Percentiles rank a stretch among this genome's conserved stretches.
phyloP scores from a whole-genome alignment of 768 basidiomycete genomes.

The Stropharia rugosoannulata region DNA sequence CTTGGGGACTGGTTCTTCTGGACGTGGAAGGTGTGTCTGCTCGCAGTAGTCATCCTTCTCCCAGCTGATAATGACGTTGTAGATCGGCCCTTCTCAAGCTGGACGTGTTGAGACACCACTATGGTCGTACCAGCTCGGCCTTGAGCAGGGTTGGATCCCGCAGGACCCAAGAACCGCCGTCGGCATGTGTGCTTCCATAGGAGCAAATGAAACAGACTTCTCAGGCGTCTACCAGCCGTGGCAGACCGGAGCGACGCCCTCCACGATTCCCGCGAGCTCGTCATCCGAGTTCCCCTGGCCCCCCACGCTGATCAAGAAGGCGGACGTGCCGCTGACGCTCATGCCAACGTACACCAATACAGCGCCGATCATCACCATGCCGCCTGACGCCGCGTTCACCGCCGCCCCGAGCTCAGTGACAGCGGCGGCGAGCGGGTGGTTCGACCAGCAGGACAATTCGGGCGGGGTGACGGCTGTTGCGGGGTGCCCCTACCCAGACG shows the following conservation, averaged over 20 bases:
- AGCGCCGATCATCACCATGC: constrained; percentile 53
- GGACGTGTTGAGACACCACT: constrained; percentile 34
- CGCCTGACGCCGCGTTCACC: constrained; percentile 44
- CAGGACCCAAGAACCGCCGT: constrained; percentile 60
- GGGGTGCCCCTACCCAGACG: constrained; percentile 56
- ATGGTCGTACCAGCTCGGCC: constrained; percentile 44
- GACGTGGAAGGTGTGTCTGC: constrained; percentile 42
- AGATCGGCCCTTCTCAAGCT: constrained; percentile 46
- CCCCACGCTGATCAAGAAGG: constrained; percentile 44
- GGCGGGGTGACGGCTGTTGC: constrained; percentile 43
- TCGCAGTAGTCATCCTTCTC: background rate
- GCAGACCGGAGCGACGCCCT: constrained; percentile 54
- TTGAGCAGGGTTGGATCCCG: constrained; percentile 78
- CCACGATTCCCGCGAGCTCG: constrained; percentile 50
- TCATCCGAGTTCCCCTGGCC: constrained; percentile 53
- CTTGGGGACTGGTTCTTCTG: constrained; percentile 45
- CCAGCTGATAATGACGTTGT: background rate
- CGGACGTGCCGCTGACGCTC: constrained; percentile 20
- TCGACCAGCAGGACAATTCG: constrained; percentile 46
- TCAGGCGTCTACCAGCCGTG: constrained; percentile 43
- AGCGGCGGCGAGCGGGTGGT: constrained; percentile 56
- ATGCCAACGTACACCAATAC: constrained; percentile 70
- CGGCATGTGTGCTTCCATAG: constrained; percentile 61
- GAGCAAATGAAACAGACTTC: constrained; percentile 23
- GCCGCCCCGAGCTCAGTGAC: constrained; percentile 39